Evolutionary conservation across 208 protist species (phyloP).

Genomic region (Leishmania guyanensis): DNA sequence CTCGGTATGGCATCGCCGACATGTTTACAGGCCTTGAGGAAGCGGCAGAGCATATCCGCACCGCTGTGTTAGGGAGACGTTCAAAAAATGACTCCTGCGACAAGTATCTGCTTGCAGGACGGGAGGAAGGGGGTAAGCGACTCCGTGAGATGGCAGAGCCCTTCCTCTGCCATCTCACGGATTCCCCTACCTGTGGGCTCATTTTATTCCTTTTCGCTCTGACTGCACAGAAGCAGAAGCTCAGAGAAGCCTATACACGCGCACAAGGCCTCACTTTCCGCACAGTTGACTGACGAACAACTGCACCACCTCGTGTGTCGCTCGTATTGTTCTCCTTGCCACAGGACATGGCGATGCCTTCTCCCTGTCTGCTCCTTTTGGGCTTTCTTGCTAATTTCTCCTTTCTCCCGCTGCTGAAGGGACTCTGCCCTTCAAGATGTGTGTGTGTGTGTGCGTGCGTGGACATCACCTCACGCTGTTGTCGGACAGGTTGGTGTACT

Average conservation of each 20-base stretch:
- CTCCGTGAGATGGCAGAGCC: conserved; percentile 13
- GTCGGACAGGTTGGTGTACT: background rate
- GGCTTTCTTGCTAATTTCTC: conserved; percentile 3
- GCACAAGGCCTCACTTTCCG: background rate
- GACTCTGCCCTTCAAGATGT: background rate
- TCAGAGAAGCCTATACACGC: background rate
- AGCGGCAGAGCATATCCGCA: background rate
- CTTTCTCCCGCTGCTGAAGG: too few relatives aligned
- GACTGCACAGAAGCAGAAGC: background rate
- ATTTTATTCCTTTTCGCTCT: background rate
- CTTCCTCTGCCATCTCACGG: background rate
- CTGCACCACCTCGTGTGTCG: background rate
- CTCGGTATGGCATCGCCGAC: background rate
- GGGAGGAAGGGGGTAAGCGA: too few relatives aligned
- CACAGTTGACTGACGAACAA: background rate
- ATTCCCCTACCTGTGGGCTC: background rate
- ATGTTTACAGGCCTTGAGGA: background rate
- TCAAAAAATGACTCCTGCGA: too few relatives aligned
- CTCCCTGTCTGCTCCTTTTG: conserved; percentile 1
- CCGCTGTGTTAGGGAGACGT: background rate
- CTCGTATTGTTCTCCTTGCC: conserved; percentile 11
- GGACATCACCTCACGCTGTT: background rate
- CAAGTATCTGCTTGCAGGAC: background rate
- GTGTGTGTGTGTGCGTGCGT: background rate
- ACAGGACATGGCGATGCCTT: background rate